Conservation (phyloP, 768 basidiomycete species). For the Lentinula boryana region DNA sequence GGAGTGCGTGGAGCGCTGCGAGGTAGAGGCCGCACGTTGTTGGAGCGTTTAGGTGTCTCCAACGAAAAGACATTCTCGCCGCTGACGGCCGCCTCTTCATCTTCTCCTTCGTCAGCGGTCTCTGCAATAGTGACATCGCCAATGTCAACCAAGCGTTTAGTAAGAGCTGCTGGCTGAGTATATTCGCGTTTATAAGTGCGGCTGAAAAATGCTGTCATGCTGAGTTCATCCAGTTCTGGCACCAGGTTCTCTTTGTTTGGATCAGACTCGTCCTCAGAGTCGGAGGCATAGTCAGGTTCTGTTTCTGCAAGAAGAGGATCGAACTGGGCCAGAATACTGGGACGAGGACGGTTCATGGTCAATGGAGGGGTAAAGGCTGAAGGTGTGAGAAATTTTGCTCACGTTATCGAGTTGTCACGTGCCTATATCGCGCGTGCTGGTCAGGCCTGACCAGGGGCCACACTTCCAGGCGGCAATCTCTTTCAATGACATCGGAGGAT, state of each 20-base stretch:
- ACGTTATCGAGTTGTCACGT: not conserved
- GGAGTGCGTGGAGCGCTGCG: conserved; percentile 5
- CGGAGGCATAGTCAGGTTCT: conserved; percentile 14
- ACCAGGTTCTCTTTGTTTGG: conserved; percentile 44
- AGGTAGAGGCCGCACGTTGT: not conserved
- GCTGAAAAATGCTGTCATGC: conserved; percentile 31
- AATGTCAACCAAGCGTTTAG: conserved; percentile 40
- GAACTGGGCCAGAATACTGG: conserved; percentile 43
- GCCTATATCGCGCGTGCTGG: not conserved
- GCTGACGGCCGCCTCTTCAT: conserved; percentile 20
- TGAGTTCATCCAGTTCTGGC: conserved; percentile 17
- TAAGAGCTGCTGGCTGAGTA: conserved; percentile 22
- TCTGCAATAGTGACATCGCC: conserved; percentile 43
- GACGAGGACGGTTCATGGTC: conserved; percentile 30
- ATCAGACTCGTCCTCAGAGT: conserved; percentile 16
- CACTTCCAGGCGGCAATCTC: not conserved
- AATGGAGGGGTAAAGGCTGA: not conserved
- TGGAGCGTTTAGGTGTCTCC: conserved; percentile 11
- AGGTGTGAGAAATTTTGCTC: not conserved
- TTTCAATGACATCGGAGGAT: conserved; percentile 23
- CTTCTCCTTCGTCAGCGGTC: conserved; percentile 14
- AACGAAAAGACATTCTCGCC: conserved; percentile 24
- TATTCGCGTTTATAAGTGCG: conserved; percentile 20
- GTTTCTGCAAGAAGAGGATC: conserved; percentile 36
- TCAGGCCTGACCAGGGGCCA: not conserved